Base-by-base conservation (phyloP, 2,329 filamentous ascomycete species). In the Coleophoma crateriformis region DNA sequence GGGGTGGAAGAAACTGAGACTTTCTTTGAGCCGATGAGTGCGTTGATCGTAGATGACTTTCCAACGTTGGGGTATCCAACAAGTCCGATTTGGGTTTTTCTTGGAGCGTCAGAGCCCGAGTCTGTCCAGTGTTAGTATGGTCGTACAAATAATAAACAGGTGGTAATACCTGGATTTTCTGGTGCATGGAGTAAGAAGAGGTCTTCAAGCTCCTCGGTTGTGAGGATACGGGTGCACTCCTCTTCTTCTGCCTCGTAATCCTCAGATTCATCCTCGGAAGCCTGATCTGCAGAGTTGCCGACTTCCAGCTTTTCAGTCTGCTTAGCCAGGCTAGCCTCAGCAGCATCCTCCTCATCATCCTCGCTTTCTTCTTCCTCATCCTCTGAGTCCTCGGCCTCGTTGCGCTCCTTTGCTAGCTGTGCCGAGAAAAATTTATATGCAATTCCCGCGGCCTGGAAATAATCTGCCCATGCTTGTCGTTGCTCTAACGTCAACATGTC, bases 41-140 rank as follows among this genome's bases (percentile, higher is more conserved):
- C 92, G 73, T 99, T 99, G 77, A 99, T 99, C 14, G 94, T 99
- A 45, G 91, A 96, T 1, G 95, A 99, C 73, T 99, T 99, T 71
- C 94, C 94, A 55, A 99, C 94, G 72, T 99, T 99, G 63, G 94
- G 94, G 70, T 99, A 99, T 51, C 94, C 94, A 35, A 99, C 94
- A 17, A 99, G 77, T 60, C 94, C 94, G 58, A 99, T 94, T 56
- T 90, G 84, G 4, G 91, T 85, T 68, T 95, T 96, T 48, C 76
- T 74, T 37, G 71, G 66, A 40, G 66, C 60, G 22, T 77, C 72
- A 1, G 74, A 67, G 49, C 75, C 71, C 7, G 71, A 67, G 49
- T 74, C 66, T 65, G 37, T 61, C 35, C 20, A 33, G 37, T 19
- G 35, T 64, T 56, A 64, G 58, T 22, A 54, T 14, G 58, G 57